phyloP scores from a whole-genome alignment of 1,284 basidiomycete genomes.

The Abortiporus biennis region DNA sequence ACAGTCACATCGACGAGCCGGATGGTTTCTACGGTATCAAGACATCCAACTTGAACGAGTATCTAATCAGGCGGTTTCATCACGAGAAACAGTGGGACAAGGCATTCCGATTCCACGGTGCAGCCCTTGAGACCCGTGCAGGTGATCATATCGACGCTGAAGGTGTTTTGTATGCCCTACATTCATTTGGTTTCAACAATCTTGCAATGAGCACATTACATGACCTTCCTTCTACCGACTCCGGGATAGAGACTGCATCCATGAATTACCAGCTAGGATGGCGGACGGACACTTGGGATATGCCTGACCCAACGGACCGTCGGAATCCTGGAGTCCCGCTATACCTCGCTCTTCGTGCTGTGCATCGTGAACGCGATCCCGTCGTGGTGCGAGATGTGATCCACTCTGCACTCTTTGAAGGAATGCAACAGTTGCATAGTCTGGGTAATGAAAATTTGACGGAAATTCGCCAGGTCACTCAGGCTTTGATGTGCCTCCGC shows the following conservation, averaged over 20 bases:
- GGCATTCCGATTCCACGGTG: constrained; percentile 87
- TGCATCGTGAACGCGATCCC: constrained; percentile 67
- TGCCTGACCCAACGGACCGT: constrained; percentile 54
- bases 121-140: constrained; percentile 62
- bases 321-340: constrained; percentile 53
- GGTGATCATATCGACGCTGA: constrained; percentile 34
- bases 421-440: constrained; percentile 59
- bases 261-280: constrained; percentile 81
- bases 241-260: constrained; percentile 33
- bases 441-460: constrained; percentile 74
- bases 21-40: constrained; percentile 96
- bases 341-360: constrained; percentile 74
- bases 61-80: constrained; percentile 80
- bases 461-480: constrained; percentile 61
- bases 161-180: constrained; percentile 71
- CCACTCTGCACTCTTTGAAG: constrained; percentile 43
- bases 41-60: constrained; percentile 66
- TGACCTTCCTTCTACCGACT: constrained; percentile 28
- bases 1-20: constrained; percentile 92
- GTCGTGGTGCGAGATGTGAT: constrained; percentile 42
- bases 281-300: constrained; percentile 90
- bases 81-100: constrained; percentile 92
- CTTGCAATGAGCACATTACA: constrained; percentile 67
- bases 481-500: constrained; percentile 72
- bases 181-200: constrained; percentile 83